Conservation (phyloP, 2,329 filamentous ascomycete species). For the Pseudogymnoascus sp. region DNA sequence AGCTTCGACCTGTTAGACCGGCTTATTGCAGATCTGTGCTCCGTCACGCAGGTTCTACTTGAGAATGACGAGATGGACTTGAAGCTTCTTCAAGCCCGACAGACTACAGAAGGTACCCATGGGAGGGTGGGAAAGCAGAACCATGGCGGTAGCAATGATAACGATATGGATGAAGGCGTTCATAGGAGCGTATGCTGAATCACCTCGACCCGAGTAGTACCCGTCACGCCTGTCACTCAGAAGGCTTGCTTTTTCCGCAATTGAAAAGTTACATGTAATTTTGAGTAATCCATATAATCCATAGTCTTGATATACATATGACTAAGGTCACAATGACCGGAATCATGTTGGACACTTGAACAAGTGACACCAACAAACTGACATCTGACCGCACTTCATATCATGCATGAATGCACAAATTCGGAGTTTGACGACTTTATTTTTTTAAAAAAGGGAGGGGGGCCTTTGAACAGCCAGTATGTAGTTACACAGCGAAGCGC, state of each 20-base stretch:
- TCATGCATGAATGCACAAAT: background rate
- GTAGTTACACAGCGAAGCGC: background rate
- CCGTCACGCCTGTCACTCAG: background rate
- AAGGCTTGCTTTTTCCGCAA: background rate
- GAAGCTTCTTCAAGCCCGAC: slow-evolving; percentile 33
- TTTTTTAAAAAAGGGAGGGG: background rate
- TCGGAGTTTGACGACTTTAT: background rate
- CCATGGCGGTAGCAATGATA: background rate
- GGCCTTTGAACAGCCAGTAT: background rate
- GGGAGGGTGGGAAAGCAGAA: background rate
- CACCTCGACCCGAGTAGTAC: background rate
- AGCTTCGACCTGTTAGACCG: slow-evolving; percentile 59
- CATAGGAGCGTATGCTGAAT: background rate
- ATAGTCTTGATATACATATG: background rate
- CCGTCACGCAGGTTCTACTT: slow-evolving; percentile 54
- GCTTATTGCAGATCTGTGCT: slow-evolving; percentile 51
- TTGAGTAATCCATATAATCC: background rate
- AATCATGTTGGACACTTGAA: background rate
- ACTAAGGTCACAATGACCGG: background rate
- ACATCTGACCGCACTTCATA: background rate
- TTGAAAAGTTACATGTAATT: background rate
- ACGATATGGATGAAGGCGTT: background rate
- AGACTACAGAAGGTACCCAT: slow-evolving; percentile 20
- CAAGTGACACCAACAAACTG: background rate
- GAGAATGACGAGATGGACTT: slow-evolving; percentile 44